phyloP scores from a whole-genome alignment of 345 rosid genomes.

The Pelargonium nanum region DNA sequence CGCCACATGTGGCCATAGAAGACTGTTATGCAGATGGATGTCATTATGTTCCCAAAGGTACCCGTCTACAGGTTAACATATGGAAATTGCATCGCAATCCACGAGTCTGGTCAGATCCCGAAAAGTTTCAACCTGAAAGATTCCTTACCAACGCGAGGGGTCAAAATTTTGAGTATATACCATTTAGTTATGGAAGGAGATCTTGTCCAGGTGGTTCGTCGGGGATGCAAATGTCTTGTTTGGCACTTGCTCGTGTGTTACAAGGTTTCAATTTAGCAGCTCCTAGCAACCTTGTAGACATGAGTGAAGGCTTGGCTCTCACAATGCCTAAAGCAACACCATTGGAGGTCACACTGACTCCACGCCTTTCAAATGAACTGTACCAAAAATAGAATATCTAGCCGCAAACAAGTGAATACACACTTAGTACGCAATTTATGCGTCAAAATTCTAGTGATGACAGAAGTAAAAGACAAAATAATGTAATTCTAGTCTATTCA shows the following conservation, averaged over 20 bases:
- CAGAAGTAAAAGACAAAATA: no score
- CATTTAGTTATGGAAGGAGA: constrained; percentile 43
- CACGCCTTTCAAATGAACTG: constrained; percentile 7
- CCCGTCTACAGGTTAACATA: constrained; percentile 5
- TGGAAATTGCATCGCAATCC: constrained; percentile 19
- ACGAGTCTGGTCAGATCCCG: constrained; percentile 9
- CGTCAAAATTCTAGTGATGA: no score
- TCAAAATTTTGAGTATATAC: constrained; percentile 27
- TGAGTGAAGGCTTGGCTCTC: constrained; percentile 9
- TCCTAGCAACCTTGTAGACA: constrained; percentile 1
- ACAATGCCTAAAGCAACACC: constrained; percentile 8
- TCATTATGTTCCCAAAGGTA: constrained; percentile 11
- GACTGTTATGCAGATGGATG: constrained; percentile 4
- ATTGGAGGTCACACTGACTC: constrained; percentile 2
- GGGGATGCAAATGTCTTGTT: background rate
- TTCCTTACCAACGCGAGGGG: constrained; percentile 11
- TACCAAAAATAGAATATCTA: background rate
- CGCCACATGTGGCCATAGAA: constrained; percentile 14
- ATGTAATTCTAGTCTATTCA: no score
- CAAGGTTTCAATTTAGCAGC: constrained; percentile 3
- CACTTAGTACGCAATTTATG: no score
- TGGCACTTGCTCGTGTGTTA: background rate
- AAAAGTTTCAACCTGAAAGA: constrained; percentile 11
- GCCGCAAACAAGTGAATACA: no score
- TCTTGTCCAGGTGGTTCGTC: constrained; percentile 37